A percentile compares a stretch with the other conserved stretches of the same genome.
phyloP scores from a whole-genome alignment of 352 stramenopile genomes.

The Phytophthora citricola region DNA sequence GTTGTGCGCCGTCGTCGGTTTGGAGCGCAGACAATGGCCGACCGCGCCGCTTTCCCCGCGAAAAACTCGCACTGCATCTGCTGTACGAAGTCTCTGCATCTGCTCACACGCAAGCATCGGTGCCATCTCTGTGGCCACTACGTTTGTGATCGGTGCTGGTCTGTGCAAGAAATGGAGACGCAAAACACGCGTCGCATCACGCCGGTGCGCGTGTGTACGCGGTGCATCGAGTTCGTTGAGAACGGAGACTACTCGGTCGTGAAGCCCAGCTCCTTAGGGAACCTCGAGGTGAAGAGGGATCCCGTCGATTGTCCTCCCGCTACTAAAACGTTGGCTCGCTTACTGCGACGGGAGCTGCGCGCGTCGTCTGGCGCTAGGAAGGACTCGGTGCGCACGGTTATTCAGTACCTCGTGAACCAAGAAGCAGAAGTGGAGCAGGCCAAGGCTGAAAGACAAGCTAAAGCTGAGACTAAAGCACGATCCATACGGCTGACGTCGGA shows the following conservation, averaged over 20 bases:
- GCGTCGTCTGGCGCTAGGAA: slow-evolving; percentile 32
- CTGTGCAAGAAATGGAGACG: slow-evolving; percentile 36
- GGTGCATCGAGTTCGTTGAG: slow-evolving; percentile 61
- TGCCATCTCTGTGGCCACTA: slow-evolving; percentile 42
- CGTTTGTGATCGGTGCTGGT: slow-evolving; percentile 41
- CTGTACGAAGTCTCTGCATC: slow-evolving; percentile 39
- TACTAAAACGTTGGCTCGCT: slow-evolving; percentile 26
- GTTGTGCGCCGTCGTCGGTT: slow-evolving; percentile 37
- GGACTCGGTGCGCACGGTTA: slow-evolving; percentile 52
- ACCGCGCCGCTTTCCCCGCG: slow-evolving; percentile 23
- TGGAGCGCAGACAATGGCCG: slow-evolving; percentile 32
- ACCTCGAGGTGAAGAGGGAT: slow-evolving; percentile 26
- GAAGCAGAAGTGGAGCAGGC: slow-evolving; percentile 24
- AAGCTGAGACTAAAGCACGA: slow-evolving; percentile 4
- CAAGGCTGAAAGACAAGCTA: slow-evolving; percentile 8
- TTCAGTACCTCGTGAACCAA: slow-evolving; percentile 55
- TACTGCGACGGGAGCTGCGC: slow-evolving; percentile 30
- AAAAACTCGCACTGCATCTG: slow-evolving; percentile 39
- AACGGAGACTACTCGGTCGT: slow-evolving; percentile 50
- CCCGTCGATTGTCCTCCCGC: slow-evolving; percentile 16
- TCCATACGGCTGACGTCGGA: slow-evolving; percentile 19
- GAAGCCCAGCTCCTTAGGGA: slow-evolving; percentile 17
- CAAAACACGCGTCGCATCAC: slow-evolving; percentile 23
- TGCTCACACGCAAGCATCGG: slow-evolving; percentile 35
- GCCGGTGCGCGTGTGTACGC: slow-evolving; percentile 46